These are phyloP conservation scores for Stevia rebaudiana DNA, from an alignment of 140 eudicot genomes.

Conservation along the genomic window DNA sequence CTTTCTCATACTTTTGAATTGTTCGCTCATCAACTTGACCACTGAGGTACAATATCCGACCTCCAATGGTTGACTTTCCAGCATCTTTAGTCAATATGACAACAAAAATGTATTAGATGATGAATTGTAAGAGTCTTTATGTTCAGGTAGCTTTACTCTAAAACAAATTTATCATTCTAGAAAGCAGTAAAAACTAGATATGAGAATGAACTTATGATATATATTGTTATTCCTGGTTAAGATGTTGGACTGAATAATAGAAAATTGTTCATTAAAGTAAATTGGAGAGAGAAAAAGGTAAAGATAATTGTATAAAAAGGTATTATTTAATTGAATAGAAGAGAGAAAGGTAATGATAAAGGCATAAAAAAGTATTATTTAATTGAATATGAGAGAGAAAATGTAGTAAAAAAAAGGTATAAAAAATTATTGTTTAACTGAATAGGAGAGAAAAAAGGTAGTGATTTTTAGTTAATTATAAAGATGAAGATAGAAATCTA, in stretches of 20 bases:
- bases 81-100: conserved; percentile 58
- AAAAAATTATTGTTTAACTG: too few species aligned
- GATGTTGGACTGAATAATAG: background rate
- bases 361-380: too few species aligned
- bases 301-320: too few species aligned
- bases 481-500: too few species aligned
- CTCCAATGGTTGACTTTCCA: conserved; percentile 95
- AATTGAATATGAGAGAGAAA: too few species aligned
- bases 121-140: conserved; percentile 3
- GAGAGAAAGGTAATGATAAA: too few species aligned
- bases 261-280: too few species aligned
- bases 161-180: background rate
- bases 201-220: background rate
- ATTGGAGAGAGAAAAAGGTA: too few species aligned
- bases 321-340: too few species aligned
- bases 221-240: background rate
- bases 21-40: conserved; percentile 99
- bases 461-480: too few species aligned
- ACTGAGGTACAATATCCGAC: conserved; percentile 85
- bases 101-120: conserved; percentile 6
- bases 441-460: too few species aligned
- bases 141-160: background rate
- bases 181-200: background rate
- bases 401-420: too few species aligned
- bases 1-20: conserved; percentile 92